Evolutionary conservation across 352 stramenopile genomes (phyloP).

Genomic region (Pythium phragmitis): DNA sequence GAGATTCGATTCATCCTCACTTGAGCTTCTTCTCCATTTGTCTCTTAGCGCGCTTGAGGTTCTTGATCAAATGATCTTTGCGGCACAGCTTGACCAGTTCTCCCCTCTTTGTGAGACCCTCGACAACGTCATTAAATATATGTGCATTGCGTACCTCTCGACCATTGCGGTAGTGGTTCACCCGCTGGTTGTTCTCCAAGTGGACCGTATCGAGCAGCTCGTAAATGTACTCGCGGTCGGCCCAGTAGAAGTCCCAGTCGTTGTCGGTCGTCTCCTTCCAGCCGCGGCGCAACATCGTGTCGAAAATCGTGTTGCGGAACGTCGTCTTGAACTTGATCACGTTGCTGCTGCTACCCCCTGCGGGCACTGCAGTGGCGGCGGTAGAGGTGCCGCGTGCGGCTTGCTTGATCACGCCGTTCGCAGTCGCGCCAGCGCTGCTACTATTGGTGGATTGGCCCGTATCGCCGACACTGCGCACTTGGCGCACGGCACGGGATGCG

Average conservation of each 20-base stretch:
- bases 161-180: conserved; percentile 92
- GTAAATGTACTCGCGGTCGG: conserved; percentile 90
- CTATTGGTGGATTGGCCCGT: conserved; percentile 13
- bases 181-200: conserved; percentile 73
- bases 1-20: conserved; percentile 19
- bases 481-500: conserved; percentile 31
- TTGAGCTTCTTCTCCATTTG: conserved; percentile 82
- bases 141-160: conserved; percentile 43
- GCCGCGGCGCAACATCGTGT: conserved; percentile 83
- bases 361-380: background rate
- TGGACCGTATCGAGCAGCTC: conserved; percentile 90
- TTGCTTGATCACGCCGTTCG: background rate
- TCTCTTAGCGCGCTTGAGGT: conserved; percentile 89
- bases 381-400: conserved; percentile 8
- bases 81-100: conserved; percentile 64
- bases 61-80: conserved; percentile 96
- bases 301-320: conserved; percentile 92
- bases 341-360: background rate
- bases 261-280: conserved; percentile 90
- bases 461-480: conserved; percentile 42
- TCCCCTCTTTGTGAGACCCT: background rate
- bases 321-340: conserved; percentile 87
- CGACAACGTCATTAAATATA: background rate
- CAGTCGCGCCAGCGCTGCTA: conserved; percentile 16
- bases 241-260: conserved; percentile 91